Conservation (phyloP, 164 flowering plant species). For the Magnolia changhungtana region DNA sequence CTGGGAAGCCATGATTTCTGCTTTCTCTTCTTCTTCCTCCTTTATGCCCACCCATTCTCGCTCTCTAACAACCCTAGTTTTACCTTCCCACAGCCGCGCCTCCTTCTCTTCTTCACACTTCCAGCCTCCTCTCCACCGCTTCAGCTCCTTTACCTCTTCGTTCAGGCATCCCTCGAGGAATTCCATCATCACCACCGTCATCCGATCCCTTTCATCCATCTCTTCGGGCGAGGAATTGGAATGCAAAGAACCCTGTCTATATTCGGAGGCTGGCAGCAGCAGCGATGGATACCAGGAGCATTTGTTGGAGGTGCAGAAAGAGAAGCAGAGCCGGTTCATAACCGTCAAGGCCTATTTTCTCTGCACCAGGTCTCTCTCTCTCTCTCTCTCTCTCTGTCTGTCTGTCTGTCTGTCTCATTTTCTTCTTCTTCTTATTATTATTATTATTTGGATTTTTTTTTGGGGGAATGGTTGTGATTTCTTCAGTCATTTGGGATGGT, state of each 20-base stretch:
- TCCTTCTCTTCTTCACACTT: background rate
- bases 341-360: constrained; percentile 84
- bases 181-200: background rate
- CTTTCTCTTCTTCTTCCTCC: background rate
- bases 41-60: background rate
- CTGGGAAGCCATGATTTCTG: background rate
- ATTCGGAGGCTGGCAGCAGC: background rate
- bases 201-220: background rate
- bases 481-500: background rate
- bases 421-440: background rate
- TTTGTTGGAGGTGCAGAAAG: constrained; percentile 4
- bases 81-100: background rate
- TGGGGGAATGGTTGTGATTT: background rate
- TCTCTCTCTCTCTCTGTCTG: background rate
- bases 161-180: background rate
- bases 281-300: background rate
- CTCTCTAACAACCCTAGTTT: background rate
- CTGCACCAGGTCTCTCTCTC: constrained; percentile 63
- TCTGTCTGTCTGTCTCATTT: background rate
- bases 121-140: background rate
- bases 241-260: background rate
- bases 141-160: background rate
- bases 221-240: constrained; percentile 6
- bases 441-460: background rate
- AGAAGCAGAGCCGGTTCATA: constrained; percentile 24